phyloP scores from a whole-genome alignment of 768 basidiomycete genomes.

The Mycena olivaceomarginata region DNA sequence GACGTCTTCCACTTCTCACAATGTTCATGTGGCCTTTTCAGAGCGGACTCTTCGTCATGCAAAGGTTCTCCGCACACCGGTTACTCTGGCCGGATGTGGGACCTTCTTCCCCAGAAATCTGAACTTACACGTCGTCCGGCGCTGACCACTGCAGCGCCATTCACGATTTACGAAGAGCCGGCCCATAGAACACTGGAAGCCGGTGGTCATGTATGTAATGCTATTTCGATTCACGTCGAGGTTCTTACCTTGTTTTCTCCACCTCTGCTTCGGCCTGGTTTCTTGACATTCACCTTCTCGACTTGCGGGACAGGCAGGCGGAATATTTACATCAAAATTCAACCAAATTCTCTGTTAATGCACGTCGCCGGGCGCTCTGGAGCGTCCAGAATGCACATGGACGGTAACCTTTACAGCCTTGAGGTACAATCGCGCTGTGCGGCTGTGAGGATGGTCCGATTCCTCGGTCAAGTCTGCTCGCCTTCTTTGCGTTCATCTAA shows the following conservation, averaged over 20 bases:
- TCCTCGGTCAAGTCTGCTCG: slow-evolving; percentile 19
- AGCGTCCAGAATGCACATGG: slow-evolving; percentile 20
- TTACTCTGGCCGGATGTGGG: neutral
- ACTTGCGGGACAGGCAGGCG: slow-evolving; percentile 14
- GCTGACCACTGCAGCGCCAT: neutral
- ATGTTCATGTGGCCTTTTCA: slow-evolving; percentile 9
- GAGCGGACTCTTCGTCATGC: neutral
- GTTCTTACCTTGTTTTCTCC: slow-evolving; percentile 24
- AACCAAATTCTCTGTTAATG: slow-evolving; percentile 17
- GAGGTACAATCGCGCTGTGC: slow-evolving; percentile 26
- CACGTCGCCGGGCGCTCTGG: slow-evolving; percentile 24
- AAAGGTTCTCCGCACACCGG: neutral
- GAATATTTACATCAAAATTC: slow-evolving; percentile 21
- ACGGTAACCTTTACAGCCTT: slow-evolving; percentile 12
- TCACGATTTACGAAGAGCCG: neutral
- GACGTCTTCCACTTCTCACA: neutral
- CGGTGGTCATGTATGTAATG: slow-evolving; percentile 13
- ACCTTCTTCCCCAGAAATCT: neutral
- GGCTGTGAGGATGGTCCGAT: slow-evolving; percentile 10
- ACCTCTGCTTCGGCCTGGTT: slow-evolving; percentile 7
- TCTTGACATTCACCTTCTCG: slow-evolving; percentile 36
- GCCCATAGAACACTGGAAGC: neutral
- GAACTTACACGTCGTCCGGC: slow-evolving; percentile 1
- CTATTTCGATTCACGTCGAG: slow-evolving; percentile 5
- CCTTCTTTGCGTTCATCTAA: slow-evolving; percentile 28